Evolutionary conservation across 805 yeast species (phyloP).

Genomic region (Allodekkera sacchari): DNA sequence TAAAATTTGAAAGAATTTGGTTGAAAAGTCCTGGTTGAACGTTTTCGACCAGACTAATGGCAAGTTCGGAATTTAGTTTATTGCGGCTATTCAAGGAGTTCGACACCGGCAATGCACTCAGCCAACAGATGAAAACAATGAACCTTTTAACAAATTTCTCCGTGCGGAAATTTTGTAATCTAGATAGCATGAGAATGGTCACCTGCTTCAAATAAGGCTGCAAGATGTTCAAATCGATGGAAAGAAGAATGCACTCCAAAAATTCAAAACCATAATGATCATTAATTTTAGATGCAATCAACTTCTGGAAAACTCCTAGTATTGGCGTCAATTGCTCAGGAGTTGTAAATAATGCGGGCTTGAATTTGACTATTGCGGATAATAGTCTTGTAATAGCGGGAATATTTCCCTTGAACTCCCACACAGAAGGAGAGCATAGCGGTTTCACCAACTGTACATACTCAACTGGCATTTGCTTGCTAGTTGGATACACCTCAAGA

Average conservation of each 20-base stretch:
- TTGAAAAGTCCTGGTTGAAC: slow-evolving; percentile 58
- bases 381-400: slow-evolving; percentile 87
- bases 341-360: slow-evolving; percentile 31
- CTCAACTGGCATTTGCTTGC: slow-evolving; percentile 48
- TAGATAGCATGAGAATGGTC: slow-evolving; percentile 65
- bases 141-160: slow-evolving; percentile 72
- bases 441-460: slow-evolving; percentile 70
- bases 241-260: slow-evolving; percentile 56
- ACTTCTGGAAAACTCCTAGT: slow-evolving; percentile 92
- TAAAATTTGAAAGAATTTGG: slow-evolving; percentile 38
- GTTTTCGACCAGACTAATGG: slow-evolving; percentile 56
- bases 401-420: slow-evolving; percentile 90
- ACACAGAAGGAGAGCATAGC: slow-evolving; percentile 76
- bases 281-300: slow-evolving; percentile 75
- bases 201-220: slow-evolving; percentile 58
- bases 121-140: slow-evolving; percentile 46
- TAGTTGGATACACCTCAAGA: slow-evolving; percentile 50
- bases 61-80: slow-evolving; percentile 32
- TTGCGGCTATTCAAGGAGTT: slow-evolving; percentile 24
- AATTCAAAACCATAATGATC: slow-evolving; percentile 83
- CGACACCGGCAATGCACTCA: slow-evolving; percentile 17
- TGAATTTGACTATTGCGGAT: slow-evolving; percentile 51
- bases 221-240: slow-evolving; percentile 43
- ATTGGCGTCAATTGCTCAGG: slow-evolving; percentile 56
- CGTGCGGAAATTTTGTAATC: slow-evolving; percentile 74